Evolutionary conservation across 257 asterid species (phyloP), one percentile per base, ranked within the genome.

Genomic region (Fraxinus pennsylvanica): DNA sequence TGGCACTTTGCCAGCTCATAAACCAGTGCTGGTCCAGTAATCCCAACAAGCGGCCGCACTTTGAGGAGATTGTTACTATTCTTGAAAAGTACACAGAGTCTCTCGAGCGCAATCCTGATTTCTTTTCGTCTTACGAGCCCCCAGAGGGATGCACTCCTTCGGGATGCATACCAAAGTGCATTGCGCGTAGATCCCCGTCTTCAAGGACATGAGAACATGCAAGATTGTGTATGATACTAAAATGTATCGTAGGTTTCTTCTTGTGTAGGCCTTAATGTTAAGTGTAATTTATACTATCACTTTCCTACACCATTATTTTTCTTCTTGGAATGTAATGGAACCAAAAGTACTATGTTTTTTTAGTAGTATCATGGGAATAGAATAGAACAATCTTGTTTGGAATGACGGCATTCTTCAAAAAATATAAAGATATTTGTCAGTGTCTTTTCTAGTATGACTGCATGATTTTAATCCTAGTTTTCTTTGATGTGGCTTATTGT

Each of bases 21-120:
- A 88, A 83, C 19, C 92, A 89, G 30, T 92, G 99, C 85, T 94
- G 99, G 99, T 92, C 97, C 12, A 74, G 90, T 82, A 90, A 87
- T 84, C 99, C 97, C 1, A 82, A 85, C 70, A 94, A 92, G 82
- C 87, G 97, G 78, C 98, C 98, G 14, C 94, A 92, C 15, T 94
- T 94, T 14, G 92, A 89, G 54, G 94, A 90, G 87, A 91, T 94
- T n/a, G 96, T 92, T 67, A 79, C 84, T 71, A 73, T 84, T 78
- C 92, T 94, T 17, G 96, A 92, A 78, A 76, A 81, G 63, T 94
- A 86, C 54, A 19, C 88, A 0, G 93, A 90, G 75, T 82, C 89
- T 21, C 85, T 92, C 0, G 94, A 87, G 84, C 89, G 77, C 63
- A 92, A 92, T 84, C 93, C 97, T 0, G 94, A 82, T 38, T 94